These are phyloP conservation scores for Phlyctochytrium bullatum DNA, from an alignment of 192 early-diverging fungal genomes.

Conservation along the genomic window DNA sequence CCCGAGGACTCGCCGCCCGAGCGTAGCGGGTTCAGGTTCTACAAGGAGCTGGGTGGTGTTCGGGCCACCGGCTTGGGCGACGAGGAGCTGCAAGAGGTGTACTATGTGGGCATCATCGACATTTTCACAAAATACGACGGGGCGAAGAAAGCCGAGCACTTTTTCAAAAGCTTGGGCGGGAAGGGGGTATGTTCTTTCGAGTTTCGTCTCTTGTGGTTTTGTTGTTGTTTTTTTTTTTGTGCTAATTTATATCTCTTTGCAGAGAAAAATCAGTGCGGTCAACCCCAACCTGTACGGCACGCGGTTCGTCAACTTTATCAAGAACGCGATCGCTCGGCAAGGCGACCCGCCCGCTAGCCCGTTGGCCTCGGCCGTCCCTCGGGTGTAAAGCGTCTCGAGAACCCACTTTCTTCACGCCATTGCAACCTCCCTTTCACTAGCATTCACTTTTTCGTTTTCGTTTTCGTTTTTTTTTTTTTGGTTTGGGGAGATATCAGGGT, in stretches of 20 bases:
- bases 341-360: not conserved
- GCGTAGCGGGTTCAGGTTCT: conserved; percentile 78
- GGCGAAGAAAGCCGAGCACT: conserved; percentile 83
- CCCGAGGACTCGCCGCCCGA: conserved; percentile 39
- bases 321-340: conserved; percentile 21
- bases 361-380: not conserved
- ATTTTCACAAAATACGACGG: conserved; percentile 94
- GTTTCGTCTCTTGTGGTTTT: conserved; percentile 58
- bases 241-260: not conserved
- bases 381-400: no score
- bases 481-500: no score
- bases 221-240: not conserved
- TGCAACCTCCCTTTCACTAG: no score
- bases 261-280: conserved; percentile 70
- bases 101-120: conserved; percentile 97
- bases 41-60: conserved; percentile 88
- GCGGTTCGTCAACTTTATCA: conserved; percentile 91
- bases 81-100: conserved; percentile 60
- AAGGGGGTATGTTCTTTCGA: conserved; percentile 54
- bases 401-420: no score
- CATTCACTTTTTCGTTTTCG: no score
- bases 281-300: conserved; percentile 82
- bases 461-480: no score
- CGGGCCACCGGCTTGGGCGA: conserved; percentile 71
- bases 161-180: conserved; percentile 80